Base-by-base conservation (phyloP, 148 eudicot species). In the Beta vulgaris region DNA sequence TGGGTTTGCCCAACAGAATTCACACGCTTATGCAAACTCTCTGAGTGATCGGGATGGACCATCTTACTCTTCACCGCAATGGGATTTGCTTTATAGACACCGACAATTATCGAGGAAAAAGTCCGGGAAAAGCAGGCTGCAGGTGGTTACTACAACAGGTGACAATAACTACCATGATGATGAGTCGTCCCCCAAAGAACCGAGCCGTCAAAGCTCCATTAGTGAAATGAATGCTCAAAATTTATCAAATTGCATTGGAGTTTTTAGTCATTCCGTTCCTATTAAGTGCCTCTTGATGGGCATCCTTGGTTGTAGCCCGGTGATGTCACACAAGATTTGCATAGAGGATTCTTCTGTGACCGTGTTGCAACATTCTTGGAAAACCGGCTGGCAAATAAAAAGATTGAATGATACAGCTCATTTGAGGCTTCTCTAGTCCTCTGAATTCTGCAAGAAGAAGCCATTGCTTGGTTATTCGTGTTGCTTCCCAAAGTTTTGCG, bases 71-170 rank as follows among this genome's bases (percentile, higher is more conserved):
- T 44, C 80, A 58, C 82, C 85, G 15, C 86, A 90, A 7, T 87
- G 92, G 96, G 98, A 94, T 82, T 73, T 84, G 82, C 89, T 89
- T 16, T 89, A 87, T 46, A 84, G 90, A 48, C 89, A 89, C 68
- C 86, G 93, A 21, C 90, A 80, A 69, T 73, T 91, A 60, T 68
- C 88, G 12, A 79, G 85, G 82, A 95, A 87, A 79, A 95, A 95
- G 78, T 95, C 97, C 1, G 99, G 96, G 40, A 95, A 92, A 85
- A 95, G 99, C 88, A 82, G 99, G 84, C 92, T 95, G 51, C 99
- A 95, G 71, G 73, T 92, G 51, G 97, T 95, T 74, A 88, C 93
- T 7, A 80, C 89, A 49, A 93, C 88, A 0, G 97, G 92, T 23
- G 96, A 67, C 25, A 63, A n/a, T 44, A 85, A 89, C 34, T 91